A percentile compares a stretch with the other conserved stretches of the same genome.
Evolutionary conservation across 257 asterid species (phyloP).

Genomic region (Solanum habrochaites): DNA sequence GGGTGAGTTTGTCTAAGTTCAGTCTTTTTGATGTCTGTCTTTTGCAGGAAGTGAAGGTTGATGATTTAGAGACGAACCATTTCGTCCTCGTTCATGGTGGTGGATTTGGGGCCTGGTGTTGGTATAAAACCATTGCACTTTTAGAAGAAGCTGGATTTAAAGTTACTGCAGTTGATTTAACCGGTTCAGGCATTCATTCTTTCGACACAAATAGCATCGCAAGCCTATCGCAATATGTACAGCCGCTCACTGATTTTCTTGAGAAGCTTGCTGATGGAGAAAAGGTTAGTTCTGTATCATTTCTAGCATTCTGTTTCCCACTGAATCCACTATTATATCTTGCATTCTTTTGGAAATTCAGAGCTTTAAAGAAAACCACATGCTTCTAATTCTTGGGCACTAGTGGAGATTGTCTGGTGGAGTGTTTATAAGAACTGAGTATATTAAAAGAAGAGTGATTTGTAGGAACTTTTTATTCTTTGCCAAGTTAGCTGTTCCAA

Average conservation of each 20-base stretch:
- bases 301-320: background rate
- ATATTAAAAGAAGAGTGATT: background rate
- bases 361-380: background rate
- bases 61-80: slow-evolving; percentile 66
- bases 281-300: slow-evolving; percentile 44
- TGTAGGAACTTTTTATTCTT: background rate
- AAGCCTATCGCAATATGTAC: slow-evolving; percentile 72
- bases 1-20: background rate
- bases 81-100: slow-evolving; percentile 98
- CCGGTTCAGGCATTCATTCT: slow-evolving; percentile 94
- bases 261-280: slow-evolving; percentile 68
- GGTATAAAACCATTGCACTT: slow-evolving; percentile 95
- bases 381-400: background rate
- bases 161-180: slow-evolving; percentile 92
- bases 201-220: slow-evolving; percentile 71
- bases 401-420: background rate
- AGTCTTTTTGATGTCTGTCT: background rate
- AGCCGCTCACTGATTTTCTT: slow-evolving; percentile 69
- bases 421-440: background rate
- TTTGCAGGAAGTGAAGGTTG: slow-evolving; percentile 64
- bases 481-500: background rate
- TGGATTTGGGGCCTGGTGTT: slow-evolving; percentile 99
- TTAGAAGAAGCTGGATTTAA: slow-evolving; percentile 80
- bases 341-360: background rate
- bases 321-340: background rate